Base-by-base conservation (phyloP, 169 alveolate species). In the Plasmodium knowlesi region DNA sequence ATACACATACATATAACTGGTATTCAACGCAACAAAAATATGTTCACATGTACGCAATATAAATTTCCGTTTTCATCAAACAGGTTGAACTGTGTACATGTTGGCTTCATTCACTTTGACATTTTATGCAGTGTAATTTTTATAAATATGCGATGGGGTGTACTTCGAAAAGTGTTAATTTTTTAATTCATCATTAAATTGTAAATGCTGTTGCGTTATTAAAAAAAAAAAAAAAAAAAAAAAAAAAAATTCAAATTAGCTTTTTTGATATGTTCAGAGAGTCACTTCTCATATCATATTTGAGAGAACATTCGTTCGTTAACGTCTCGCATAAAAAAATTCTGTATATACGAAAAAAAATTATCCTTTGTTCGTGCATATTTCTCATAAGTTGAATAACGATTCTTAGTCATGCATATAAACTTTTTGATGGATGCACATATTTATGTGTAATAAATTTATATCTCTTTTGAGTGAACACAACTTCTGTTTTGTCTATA, bases 121-220 rank as follows among this genome's bases (percentile, higher is more conserved):
- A 67, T 67, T 67, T 67, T 25, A 67, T 67, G 30, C 76, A 67
- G 76, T 67, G 76, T 67, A 67, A 50, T 67, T 67, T 67, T 67
- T 67, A n/a, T 67, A 28, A 67, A 67, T 67, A 28, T 67, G 12
- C 39, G 76, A 67, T 1, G 76, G 34, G 76, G 76, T 67, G 37
- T 28, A 67, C 30, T 12, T 67, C 32, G 76, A 67, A 67, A 67
- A 67, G 76, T 67, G 76, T 67, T 67, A 67, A 67, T 67, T 67
- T 67, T 67, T 67, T 67, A 25, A n/a, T 25, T 67, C 16, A 6
- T 9, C 37, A 25, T 67, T 67, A 9, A 67, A 67, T 25, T 67
- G 76, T 22, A 28, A 67, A 67, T 19, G 25, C 76, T 67, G 14
- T 67, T 67, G 76, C 37, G 76, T 67, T 67, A 67, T 67, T 67